phyloP scores from a whole-genome alignment of 31 red algal species.

The Odonthalia washingtoniensis region DNA sequence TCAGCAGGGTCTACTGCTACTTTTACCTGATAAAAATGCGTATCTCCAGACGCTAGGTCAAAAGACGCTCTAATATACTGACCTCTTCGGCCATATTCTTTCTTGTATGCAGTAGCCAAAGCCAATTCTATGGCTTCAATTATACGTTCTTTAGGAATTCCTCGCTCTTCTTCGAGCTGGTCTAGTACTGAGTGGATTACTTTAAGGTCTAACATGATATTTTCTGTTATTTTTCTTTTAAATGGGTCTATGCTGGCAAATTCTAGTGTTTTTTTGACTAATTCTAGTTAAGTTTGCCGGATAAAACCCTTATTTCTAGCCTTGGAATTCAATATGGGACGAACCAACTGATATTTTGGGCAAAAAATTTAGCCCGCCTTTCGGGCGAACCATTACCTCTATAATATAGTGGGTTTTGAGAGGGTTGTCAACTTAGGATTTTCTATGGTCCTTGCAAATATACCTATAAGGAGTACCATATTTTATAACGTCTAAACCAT shows the following conservation, averaged over 20 bases:
- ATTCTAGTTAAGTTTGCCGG: too few species aligned
- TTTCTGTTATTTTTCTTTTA: constrained; percentile 22
- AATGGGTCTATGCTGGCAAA: neutral
- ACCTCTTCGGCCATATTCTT: constrained; percentile 11
- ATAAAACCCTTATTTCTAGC: too few species aligned
- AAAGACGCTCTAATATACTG: constrained; percentile 9
- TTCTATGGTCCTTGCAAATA: too few species aligned
- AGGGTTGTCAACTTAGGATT: too few species aligned
- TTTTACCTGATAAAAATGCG: neutral
- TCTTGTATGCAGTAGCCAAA: constrained; percentile 16
- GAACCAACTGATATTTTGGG: too few species aligned
- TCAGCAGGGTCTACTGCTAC: constrained; percentile 13
- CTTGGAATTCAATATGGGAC: too few species aligned
- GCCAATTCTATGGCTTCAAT: constrained; percentile 6
- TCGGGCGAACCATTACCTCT: too few species aligned
- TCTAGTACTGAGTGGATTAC: neutral
- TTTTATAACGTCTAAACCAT: too few species aligned
- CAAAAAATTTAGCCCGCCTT: too few species aligned
- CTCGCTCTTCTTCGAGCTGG: constrained; percentile 18
- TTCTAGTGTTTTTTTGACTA: too few species aligned
- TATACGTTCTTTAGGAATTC: neutral
- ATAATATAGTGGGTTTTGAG: too few species aligned
- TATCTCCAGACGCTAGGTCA: neutral
- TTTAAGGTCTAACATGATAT: constrained; percentile 24
- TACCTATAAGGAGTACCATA: too few species aligned